These are phyloP conservation scores for Gossypium gossypioides DNA, from an alignment of 441 rosid species.

Conservation along the genomic window DNA sequence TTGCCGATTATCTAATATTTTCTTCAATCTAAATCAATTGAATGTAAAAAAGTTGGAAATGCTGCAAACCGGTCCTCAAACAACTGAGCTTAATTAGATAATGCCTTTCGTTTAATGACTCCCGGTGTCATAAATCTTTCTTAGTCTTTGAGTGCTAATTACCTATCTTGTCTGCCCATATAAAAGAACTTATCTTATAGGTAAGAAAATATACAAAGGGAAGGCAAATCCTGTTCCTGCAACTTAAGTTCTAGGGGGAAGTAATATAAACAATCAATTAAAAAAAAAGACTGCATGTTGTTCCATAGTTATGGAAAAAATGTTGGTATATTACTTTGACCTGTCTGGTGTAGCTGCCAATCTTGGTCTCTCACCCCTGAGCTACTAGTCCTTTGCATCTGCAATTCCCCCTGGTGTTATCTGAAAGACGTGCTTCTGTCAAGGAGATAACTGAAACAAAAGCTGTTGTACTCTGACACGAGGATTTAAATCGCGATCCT, in stretches of 20 bases:
- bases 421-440: conserved; percentile 57
- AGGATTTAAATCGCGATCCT: not conserved
- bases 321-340: not conserved
- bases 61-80: conserved; percentile 74
- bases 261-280: not conserved
- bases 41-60: conserved; percentile 84
- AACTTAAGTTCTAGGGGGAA: not conserved
- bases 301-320: not conserved
- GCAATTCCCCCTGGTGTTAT: conserved; percentile 78
- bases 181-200: not conserved
- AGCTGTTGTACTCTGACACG: not conserved
- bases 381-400: conserved; percentile 56
- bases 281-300: not conserved
- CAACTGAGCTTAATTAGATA: conserved; percentile 30
- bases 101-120: conserved; percentile 7
- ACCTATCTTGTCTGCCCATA: conserved; percentile 1
- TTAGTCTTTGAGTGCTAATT: not conserved
- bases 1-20: conserved; percentile 24
- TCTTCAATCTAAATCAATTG: conserved; percentile 27
- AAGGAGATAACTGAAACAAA: conserved; percentile 23
- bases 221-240: not conserved
- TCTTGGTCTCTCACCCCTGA: not conserved
- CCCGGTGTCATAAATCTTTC: not conserved
- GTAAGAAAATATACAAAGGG: not conserved
- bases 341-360: not conserved